Evolutionary conservation across 2,329 filamentous ascomycete species (phyloP).

Genomic region (Blastomyces gilchristii): DNA sequence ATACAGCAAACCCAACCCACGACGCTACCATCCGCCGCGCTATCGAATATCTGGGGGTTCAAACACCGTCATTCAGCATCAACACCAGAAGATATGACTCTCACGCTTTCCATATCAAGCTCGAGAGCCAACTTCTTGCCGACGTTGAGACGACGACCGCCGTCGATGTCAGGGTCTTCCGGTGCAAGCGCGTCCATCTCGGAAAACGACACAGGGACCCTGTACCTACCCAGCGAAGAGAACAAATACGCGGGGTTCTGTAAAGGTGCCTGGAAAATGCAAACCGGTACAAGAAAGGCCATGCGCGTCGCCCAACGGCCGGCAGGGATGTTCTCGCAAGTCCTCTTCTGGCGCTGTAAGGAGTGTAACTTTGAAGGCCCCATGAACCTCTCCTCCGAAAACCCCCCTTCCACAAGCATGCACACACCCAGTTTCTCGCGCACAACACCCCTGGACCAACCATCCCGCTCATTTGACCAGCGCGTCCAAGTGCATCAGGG

Average conservation of each 20-base stretch:
- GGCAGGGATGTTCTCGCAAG: slow-evolving; percentile 24
- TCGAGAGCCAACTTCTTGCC: background rate
- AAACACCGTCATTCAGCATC: background rate
- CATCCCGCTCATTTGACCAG: slow-evolving; percentile 23
- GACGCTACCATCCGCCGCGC: background rate
- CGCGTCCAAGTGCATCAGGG: slow-evolving; percentile 20
- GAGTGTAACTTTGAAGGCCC: slow-evolving; percentile 38
- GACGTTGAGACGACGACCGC: background rate
- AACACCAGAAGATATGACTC: background rate
- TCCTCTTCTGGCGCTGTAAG: slow-evolving; percentile 29
- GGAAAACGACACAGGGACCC: slow-evolving; percentile 2
- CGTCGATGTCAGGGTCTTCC: background rate
- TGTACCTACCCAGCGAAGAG: slow-evolving; percentile 27
- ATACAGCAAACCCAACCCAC: background rate
- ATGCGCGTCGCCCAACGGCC: slow-evolving; percentile 22
- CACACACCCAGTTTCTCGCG: slow-evolving; percentile 10
- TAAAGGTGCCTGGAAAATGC: slow-evolving; percentile 36
- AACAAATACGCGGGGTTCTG: slow-evolving; percentile 36
- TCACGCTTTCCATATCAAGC: background rate
- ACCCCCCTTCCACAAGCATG: background rate
- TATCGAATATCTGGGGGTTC: background rate
- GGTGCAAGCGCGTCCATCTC: background rate
- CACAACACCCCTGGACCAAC: slow-evolving; percentile 12
- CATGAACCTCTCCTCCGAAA: slow-evolving; percentile 17
- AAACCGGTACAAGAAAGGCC: slow-evolving; percentile 26